Evolutionary conservation across 176 grass and related monocot species (phyloP).

Genomic region (Elaeis guineensis): DNA sequence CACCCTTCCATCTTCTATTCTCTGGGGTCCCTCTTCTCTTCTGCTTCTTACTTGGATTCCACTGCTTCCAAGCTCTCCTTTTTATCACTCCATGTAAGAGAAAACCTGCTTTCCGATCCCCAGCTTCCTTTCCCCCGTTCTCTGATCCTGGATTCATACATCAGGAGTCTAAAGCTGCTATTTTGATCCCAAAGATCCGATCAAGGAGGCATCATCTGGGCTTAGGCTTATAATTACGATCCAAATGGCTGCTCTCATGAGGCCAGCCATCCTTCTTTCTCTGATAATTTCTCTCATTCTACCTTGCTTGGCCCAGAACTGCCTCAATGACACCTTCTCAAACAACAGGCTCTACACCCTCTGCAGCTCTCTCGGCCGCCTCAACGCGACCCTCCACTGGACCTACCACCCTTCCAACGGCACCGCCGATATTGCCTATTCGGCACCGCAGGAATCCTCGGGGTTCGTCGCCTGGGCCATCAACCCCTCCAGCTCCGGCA

Average conservation of each 20-base stretch:
- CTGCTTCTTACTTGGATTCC: neutral
- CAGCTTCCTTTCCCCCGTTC: no score
- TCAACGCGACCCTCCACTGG: slow-evolving; percentile 67
- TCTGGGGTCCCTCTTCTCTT: neutral
- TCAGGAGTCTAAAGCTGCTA: no score
- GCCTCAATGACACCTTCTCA: slow-evolving; percentile 36
- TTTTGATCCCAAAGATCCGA: no score
- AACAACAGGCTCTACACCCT: slow-evolving; percentile 23
- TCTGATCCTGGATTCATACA: no score
- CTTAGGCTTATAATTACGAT: no score
- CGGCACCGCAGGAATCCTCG: slow-evolving; percentile 9
- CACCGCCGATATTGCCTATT: slow-evolving; percentile 64
- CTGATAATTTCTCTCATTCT: slow-evolving; percentile 15
- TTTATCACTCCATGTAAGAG: no score
- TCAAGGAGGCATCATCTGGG: no score
- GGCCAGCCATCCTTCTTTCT: neutral
- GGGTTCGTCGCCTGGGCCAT: slow-evolving; percentile 86
- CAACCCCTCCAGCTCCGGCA: slow-evolving; percentile 26
- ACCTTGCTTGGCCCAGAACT: slow-evolving; percentile 31
- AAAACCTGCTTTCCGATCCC: no score
- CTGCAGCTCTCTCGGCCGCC: slow-evolving; percentile 42
- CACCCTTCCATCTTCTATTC: no score
- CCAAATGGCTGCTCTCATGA: neutral
- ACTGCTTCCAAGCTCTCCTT: no score
- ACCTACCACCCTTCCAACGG: slow-evolving; percentile 59